phyloP scores from a whole-genome alignment of 2,329 filamentous ascomycete genomes.

The Nectriaceae sp. region DNA sequence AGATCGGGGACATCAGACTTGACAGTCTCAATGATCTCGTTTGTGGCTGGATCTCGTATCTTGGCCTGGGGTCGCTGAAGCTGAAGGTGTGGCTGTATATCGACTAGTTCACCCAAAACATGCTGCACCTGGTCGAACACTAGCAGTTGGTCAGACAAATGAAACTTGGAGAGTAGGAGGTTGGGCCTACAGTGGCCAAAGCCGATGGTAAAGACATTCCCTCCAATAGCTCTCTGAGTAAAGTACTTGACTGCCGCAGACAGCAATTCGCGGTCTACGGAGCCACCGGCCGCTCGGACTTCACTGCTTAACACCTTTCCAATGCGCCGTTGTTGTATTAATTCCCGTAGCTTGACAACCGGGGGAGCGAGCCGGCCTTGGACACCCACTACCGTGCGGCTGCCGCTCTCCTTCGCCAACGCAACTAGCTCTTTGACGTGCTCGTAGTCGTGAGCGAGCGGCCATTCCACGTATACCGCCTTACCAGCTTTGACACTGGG shows the following conservation, averaged over 20 bases:
- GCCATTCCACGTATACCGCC: conserved; percentile 59
- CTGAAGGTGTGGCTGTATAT: conserved; percentile 42
- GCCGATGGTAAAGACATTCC: conserved; percentile 45
- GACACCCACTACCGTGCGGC: conserved; percentile 48
- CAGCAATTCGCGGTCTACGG: conserved; percentile 34
- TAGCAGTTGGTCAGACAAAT: conserved; percentile 17
- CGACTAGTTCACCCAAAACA: conserved; percentile 47
- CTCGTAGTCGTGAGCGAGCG: conserved; percentile 47
- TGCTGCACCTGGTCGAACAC: conserved; percentile 48
- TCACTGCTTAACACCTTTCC: conserved; percentile 56
- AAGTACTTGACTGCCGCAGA: conserved; percentile 47
- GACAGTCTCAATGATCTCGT: conserved; percentile 34
- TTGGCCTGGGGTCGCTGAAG: conserved; percentile 44
- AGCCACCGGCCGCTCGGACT: conserved; percentile 39
- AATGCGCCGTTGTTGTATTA: conserved; percentile 47
- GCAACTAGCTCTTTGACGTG: conserved; percentile 44
- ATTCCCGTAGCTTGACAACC: conserved; percentile 43
- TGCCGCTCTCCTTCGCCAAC: conserved; percentile 34
- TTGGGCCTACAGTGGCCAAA: conserved; percentile 44
- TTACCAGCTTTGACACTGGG: conserved; percentile 55
- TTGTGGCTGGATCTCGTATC: conserved; percentile 34
- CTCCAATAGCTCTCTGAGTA: conserved; percentile 47
- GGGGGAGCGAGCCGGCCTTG: conserved; percentile 52
- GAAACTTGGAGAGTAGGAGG: too few relatives aligned
- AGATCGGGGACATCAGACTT: conserved; percentile 48